Base-by-base conservation (phyloP, 257 asterid species). In the Nicotiana knightiana region DNA sequence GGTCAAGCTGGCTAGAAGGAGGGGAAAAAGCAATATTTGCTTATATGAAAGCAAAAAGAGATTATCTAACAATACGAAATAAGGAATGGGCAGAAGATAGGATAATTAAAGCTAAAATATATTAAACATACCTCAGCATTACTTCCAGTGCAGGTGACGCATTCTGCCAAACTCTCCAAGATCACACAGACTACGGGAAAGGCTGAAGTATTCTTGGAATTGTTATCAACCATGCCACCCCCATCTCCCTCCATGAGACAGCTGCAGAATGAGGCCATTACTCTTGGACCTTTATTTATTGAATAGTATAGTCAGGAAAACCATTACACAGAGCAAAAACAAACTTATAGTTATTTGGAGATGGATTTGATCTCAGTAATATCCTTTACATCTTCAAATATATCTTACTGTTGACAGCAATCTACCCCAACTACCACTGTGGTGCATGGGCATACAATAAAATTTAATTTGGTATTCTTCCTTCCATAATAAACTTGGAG, bases 251-350 rank as follows among this genome's bases (percentile, higher is more conserved):
- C 91, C 91, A 86, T 81, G 84, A 75, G 85, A 85, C 88, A 88
- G 55, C 88, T 86, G 88, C 85, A 90, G 88, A 96, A 88, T 84
- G 83, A 81, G 62, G 89, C 90, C 76, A 91, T 84, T 81, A 89
- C 88, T 87, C 88, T 91, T 82, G 99, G 99, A 87, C 97, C 99
- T 95, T 83, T 18, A 84, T 95, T 83, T 18, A 84, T 64, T 82
- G 64, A 86, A 73, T 81, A 77, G 58, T 79, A 81, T 65, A 84
- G 83, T 83, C 64, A 59, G 78, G 33, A 70, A 17, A 77, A 51
- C 39, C 73, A 57, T 83, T 15, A 61, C 18, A 59, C 48, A 70
- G 10, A 66, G 46, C 65, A 75, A 57, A 75, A 75, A 26, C 46
- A 73, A 51, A 73, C 79, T 73, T 43, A 17, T 46, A 46, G 79